These are phyloP conservation scores for Paraurostyla sp. DNA, from an alignment of 73 alveolate species.

Conservation along the genomic window DNA sequence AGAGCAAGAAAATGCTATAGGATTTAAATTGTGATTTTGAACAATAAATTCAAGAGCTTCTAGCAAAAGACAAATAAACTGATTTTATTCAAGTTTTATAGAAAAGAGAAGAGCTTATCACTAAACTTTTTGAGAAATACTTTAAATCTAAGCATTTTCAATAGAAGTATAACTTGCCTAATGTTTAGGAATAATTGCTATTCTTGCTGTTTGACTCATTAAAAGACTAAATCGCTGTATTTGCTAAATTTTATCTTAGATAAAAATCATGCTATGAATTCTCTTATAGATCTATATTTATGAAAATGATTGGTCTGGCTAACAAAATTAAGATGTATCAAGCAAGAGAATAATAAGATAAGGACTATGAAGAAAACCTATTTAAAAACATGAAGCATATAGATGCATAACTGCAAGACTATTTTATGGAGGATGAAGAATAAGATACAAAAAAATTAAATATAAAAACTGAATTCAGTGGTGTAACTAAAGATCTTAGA, in stretches of 20 bases:
- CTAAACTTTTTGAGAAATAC: neutral
- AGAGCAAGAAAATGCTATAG: neutral
- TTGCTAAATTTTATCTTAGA: neutral
- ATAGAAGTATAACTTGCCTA: slow-evolving; percentile 16
- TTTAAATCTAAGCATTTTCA: slow-evolving; percentile 9
- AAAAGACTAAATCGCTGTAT: neutral
- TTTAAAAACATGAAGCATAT: neutral
- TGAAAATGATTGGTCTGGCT: neutral
- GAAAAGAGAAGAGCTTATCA: neutral
- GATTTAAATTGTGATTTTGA: neutral
- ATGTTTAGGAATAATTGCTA: neutral
- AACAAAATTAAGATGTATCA: neutral
- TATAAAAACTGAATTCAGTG: slow-evolving; percentile 33
- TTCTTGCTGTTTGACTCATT: neutral
- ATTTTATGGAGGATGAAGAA: neutral
- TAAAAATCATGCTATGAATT: slow-evolving; percentile 10
- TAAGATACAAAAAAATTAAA: neutral
- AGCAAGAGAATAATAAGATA: neutral
- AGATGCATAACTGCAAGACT: neutral
- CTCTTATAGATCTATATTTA: neutral
- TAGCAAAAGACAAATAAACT: neutral
- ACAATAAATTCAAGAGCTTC: too few relatives aligned
- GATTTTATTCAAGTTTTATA: neutral
- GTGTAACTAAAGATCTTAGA: slow-evolving; percentile 29
- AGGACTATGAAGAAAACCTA: slow-evolving; percentile 18